Evolutionary conservation across 1,284 basidiomycete species (phyloP), one percentile per base, ranked within the genome.

Genomic region (Papiliotrema fonsecae): DNA sequence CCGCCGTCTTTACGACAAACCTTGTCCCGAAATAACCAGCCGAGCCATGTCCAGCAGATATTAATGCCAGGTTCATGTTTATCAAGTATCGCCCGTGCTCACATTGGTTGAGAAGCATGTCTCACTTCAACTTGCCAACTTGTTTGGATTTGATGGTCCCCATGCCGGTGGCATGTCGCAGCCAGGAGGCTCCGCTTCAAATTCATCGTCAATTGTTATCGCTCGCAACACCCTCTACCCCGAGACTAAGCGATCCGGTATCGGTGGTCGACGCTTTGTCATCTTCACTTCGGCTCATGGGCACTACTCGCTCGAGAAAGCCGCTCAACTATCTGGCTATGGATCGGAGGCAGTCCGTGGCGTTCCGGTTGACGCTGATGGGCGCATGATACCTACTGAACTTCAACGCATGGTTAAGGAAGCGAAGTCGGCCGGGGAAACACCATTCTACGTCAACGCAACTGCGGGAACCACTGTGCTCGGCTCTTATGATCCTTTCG

Each of bases 391-490:
- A 6, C 48, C 54, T 3, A 25, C 43, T 0, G 56, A 51, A 30
- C 52, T 65, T 42, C 46, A 52, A 9, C 26, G 49, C 14, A 19
- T 56, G 36, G 49, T 63, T 1, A 7, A 36, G 28, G 43, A 55
- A 32, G 40, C 55, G 1, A 53, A 48, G 22, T 44, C 45, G 14
- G 38, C 45, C 3, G 61, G 60, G 2, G 52, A 60, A 21, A 48
- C 49, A 6, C 74, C 74, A 4, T 73, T 75, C 55, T 73, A 73
- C 45, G 65, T 76, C 60, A 74, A 73, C 47, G 71, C 70, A 9
- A 76, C 74, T 1, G 65, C 72, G 3, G 74, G 74, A 7, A 69
- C 73, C 14, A 76, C 74, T 0, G 73, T 76, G 6, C 52, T 70
- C 6, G 73, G 74, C 18, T 65, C 68, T 4, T 75, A 65, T 46